Evolutionary conservation across 345 rosid genomes (phyloP).

Genomic region (Brassica incana): DNA sequence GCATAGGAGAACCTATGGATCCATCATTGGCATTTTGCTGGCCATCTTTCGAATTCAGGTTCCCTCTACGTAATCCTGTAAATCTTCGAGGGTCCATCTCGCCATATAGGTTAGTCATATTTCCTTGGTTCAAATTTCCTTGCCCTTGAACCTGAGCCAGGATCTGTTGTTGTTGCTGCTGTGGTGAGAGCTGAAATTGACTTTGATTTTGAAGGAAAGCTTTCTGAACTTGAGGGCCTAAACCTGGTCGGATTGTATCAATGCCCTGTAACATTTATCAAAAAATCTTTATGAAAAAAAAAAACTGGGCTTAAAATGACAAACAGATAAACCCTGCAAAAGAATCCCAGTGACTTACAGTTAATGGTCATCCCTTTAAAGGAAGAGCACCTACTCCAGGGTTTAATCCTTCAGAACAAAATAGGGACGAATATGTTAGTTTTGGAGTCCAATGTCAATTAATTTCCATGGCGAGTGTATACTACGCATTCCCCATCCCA

Average conservation of each 20-base stretch:
- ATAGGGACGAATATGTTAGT: background rate
- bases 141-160: constrained; percentile 83
- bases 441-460: background rate
- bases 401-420: constrained; percentile 55
- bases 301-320: constrained; percentile 10
- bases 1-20: constrained; percentile 94
- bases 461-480: background rate
- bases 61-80: constrained; percentile 75
- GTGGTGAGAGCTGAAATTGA: constrained; percentile 63
- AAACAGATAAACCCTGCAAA: constrained; percentile 14
- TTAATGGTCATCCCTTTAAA: constrained; percentile 91
- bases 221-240: constrained; percentile 81
- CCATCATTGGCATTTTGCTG: constrained; percentile 77
- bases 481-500: no score
- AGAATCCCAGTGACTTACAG: constrained; percentile 57
- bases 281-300: background rate
- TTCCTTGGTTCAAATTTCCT: constrained; percentile 56
- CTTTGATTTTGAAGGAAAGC: constrained; percentile 52
- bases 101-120: constrained; percentile 44
- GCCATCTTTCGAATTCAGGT: constrained; percentile 60
- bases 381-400: constrained; percentile 81
- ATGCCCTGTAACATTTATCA: constrained; percentile 55
- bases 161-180: constrained; percentile 89
- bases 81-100: constrained; percentile 81
- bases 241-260: constrained; percentile 74